Evolutionary conservation across 2,329 filamentous ascomycete species (phyloP).

Genomic region (Colletotrichum salicis): DNA sequence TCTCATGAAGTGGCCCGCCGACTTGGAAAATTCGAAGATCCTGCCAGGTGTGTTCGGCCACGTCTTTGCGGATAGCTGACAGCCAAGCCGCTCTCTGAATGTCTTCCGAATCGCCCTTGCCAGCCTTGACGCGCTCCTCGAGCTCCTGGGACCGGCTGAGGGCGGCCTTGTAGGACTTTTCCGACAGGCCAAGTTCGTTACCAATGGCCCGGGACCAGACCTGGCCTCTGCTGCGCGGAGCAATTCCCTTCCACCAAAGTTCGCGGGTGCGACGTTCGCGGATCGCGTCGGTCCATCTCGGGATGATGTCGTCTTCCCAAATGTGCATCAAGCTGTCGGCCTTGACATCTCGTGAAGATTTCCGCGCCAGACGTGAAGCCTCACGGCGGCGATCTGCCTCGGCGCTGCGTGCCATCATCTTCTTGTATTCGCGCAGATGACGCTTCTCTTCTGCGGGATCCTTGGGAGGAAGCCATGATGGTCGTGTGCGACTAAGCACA

Average conservation of each 20-base stretch:
- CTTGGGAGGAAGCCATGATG: slow-evolving; percentile 87
- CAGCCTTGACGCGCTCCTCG: slow-evolving; percentile 64
- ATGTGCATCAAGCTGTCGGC: slow-evolving; percentile 67
- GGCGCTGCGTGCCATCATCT: slow-evolving; percentile 77
- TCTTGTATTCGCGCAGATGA: slow-evolving; percentile 86
- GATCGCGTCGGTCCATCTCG: slow-evolving; percentile 79
- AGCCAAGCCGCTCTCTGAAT: slow-evolving; percentile 69
- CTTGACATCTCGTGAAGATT: slow-evolving; percentile 64
- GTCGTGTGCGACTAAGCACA: slow-evolving; percentile 81
- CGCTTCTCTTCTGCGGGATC: slow-evolving; percentile 90
- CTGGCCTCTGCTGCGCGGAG: slow-evolving; percentile 73
- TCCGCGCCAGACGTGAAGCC: slow-evolving; percentile 60
- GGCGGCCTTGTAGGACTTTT: slow-evolving; percentile 76
- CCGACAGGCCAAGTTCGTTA: slow-evolving; percentile 76
- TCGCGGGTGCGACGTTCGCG: slow-evolving; percentile 76
- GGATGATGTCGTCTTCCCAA: slow-evolving; percentile 82
- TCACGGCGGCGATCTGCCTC: slow-evolving; percentile 71
- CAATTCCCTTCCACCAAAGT: slow-evolving; percentile 84
- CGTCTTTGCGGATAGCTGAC: slow-evolving; percentile 71
- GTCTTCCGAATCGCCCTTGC: slow-evolving; percentile 64
- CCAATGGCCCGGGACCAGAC: slow-evolving; percentile 80
- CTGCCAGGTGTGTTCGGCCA: slow-evolving; percentile 71
- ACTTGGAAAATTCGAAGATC: slow-evolving; percentile 79
- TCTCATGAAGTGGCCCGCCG: slow-evolving; percentile 72
- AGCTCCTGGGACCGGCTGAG: slow-evolving; percentile 73